Evolutionary conservation across 495 filamentous ascomycete species (phyloP).

Genomic region (Neurospora terricola): DNA sequence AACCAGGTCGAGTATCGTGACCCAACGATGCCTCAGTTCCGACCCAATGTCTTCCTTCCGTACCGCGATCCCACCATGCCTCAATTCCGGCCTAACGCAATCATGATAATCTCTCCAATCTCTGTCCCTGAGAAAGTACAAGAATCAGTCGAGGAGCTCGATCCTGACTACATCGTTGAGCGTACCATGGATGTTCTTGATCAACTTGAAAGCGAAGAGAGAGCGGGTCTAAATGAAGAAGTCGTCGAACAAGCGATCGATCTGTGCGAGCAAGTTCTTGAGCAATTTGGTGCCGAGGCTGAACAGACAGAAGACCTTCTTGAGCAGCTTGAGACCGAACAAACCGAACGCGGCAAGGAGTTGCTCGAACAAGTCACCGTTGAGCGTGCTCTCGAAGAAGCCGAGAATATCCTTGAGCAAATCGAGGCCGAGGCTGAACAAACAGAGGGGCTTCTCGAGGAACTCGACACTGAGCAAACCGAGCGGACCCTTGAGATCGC

Average conservation of each 20-base stretch:
- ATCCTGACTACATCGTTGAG: neutral
- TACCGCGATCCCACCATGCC: neutral
- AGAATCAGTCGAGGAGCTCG: neutral
- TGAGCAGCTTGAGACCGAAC: neutral
- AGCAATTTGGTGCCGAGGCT: neutral
- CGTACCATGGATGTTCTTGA: neutral
- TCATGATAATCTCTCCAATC: neutral
- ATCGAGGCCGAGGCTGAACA: neutral
- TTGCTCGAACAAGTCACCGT: neutral
- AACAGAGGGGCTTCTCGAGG: neutral
- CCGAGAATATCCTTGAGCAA: neutral
- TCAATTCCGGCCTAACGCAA: neutral
- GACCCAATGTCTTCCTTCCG: neutral
- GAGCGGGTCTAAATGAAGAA: neutral
- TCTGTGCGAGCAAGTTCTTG: neutral
- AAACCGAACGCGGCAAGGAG: neutral
- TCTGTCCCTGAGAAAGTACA: neutral
- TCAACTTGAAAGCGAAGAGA: neutral
- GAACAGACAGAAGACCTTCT: neutral
- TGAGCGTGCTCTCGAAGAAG: neutral
- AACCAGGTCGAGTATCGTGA: neutral
- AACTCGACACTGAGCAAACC: neutral
- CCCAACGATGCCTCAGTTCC: neutral
- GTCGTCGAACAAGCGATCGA: neutral
- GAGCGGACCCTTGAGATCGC: neutral